Evolutionary conservation across 441 rosid genomes (phyloP).

Genomic region (Isatis lusitanica): DNA sequence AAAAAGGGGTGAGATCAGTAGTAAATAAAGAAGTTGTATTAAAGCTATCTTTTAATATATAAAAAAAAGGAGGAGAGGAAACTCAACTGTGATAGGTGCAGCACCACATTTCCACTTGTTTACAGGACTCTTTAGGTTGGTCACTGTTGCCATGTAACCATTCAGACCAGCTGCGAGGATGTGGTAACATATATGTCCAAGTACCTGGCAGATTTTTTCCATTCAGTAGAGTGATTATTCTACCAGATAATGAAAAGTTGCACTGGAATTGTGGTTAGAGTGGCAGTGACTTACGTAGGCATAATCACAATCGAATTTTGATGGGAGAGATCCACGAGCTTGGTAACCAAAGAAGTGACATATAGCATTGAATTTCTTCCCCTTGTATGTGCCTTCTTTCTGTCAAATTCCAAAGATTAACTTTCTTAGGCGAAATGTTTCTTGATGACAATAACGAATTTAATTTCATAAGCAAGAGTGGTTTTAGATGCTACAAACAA

Average conservation of each 20-base stretch:
- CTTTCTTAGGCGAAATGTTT: neutral
- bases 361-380: slow-evolving; percentile 94
- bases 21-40: neutral
- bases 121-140: slow-evolving; percentile 85
- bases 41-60: neutral
- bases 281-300: slow-evolving; percentile 71
- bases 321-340: slow-evolving; percentile 97
- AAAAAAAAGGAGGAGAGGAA: neutral
- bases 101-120: slow-evolving; percentile 99
- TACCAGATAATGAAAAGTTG: neutral
- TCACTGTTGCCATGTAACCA: slow-evolving; percentile 97
- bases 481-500: neutral
- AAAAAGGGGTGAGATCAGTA: neutral
- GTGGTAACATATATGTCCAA: slow-evolving; percentile 96
- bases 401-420: slow-evolving; percentile 40
- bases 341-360: slow-evolving; percentile 99
- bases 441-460: neutral
- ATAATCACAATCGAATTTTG: slow-evolving; percentile 95
- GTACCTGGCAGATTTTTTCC: slow-evolving; percentile 54
- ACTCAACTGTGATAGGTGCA: slow-evolving; percentile 87
- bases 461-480: neutral
- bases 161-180: slow-evolving; percentile 92
- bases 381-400: slow-evolving; percentile 97
- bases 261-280: neutral
- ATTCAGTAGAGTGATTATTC: neutral